A percentile compares a stretch with the other conserved stretches of the same genome.
Conservation (phyloP, 768 basidiomycete species). For the Boletales sp. region DNA sequence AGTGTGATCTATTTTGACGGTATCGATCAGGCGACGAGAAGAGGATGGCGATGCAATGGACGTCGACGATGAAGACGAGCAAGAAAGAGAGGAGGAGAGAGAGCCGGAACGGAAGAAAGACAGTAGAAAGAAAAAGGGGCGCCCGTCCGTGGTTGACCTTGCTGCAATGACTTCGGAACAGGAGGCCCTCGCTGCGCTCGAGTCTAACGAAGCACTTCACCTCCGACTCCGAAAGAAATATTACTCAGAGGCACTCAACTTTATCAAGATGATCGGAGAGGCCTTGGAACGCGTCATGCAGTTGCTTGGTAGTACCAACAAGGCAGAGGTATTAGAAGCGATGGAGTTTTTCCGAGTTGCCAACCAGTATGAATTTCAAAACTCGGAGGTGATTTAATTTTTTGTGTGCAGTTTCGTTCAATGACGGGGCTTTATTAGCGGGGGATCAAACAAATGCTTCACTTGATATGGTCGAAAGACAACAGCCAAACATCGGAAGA, state of each 20-base stretch:
- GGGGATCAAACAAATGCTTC: constrained; percentile 95
- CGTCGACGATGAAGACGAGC: constrained; percentile 45
- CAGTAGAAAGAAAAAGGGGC: constrained; percentile 47
- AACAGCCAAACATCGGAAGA: constrained; percentile 77
- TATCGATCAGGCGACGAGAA: constrained; percentile 15
- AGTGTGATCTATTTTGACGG: constrained; percentile 8
- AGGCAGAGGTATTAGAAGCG: constrained; percentile 76
- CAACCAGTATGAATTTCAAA: constrained; percentile 75
- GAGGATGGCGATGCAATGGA: constrained; percentile 53
- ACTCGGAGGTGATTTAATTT: constrained; percentile 56
- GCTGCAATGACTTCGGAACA: constrained; percentile 68
- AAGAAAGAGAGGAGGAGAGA: background rate
- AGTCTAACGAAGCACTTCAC: constrained; percentile 61
- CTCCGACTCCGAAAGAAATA: constrained; percentile 80
- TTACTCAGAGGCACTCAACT: constrained; percentile 78
- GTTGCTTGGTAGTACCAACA: constrained; percentile 82
- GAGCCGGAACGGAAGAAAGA: constrained; percentile 34
- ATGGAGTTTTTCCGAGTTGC: constrained; percentile 89
- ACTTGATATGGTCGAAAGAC: constrained; percentile 96
- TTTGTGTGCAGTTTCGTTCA: background rate
- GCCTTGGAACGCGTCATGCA: constrained; percentile 72
- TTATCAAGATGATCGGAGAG: constrained; percentile 67
- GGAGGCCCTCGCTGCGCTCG: constrained; percentile 62
- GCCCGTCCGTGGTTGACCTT: constrained; percentile 71
- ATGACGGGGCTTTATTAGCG: constrained; percentile 38